phyloP scores from a whole-genome alignment of 1,139 yeast genomes.

The Suhomyces coccinellae region DNA sequence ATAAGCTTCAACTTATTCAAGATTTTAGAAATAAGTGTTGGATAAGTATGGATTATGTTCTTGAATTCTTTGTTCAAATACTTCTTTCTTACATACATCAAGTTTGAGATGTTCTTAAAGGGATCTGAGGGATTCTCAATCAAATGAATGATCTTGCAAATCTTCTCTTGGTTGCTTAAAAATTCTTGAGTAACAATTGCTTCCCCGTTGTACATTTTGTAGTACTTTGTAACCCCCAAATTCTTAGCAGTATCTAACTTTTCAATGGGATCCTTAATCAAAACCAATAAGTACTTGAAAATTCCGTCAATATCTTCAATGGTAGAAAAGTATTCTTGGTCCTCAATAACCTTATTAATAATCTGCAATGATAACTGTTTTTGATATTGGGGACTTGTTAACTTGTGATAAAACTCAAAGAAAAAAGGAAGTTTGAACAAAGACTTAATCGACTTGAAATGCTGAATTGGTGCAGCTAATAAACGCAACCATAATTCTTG shows the following conservation, averaged over 20 bases:
- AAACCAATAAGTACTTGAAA: slow-evolving; percentile 43
- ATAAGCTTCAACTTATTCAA: slow-evolving; percentile 60
- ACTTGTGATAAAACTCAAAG: slow-evolving; percentile 40
- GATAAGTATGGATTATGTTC: slow-evolving; percentile 66
- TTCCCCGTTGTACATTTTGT: slow-evolving; percentile 35
- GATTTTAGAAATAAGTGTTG: slow-evolving; percentile 65
- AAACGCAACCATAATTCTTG: slow-evolving; percentile 53
- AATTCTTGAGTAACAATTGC: slow-evolving; percentile 37
- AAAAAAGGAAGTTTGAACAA: slow-evolving; percentile 39
- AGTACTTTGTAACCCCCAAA: slow-evolving; percentile 38
- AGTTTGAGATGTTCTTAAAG: slow-evolving; percentile 52
- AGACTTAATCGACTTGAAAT: slow-evolving; percentile 32
- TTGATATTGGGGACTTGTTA: slow-evolving; percentile 34
- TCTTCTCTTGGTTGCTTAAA: slow-evolving; percentile 60
- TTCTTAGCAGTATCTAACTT: slow-evolving; percentile 35
- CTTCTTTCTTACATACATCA: slow-evolving; percentile 56
- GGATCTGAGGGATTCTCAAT: slow-evolving; percentile 50
- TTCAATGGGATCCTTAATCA: slow-evolving; percentile 33
- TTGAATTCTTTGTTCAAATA: slow-evolving; percentile 55
- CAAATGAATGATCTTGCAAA: slow-evolving; percentile 71
- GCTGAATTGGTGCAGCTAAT: slow-evolving; percentile 57
- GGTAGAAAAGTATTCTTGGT: slow-evolving; percentile 22
- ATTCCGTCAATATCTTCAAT: slow-evolving; percentile 45
- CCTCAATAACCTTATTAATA: slow-evolving; percentile 30
- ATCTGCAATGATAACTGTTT: slow-evolving; percentile 45